A percentile compares a stretch with the other conserved stretches of the same genome.
Conservation (phyloP, 768 basidiomycete genomes). For the Xerocomus potaroensis region DNA sequence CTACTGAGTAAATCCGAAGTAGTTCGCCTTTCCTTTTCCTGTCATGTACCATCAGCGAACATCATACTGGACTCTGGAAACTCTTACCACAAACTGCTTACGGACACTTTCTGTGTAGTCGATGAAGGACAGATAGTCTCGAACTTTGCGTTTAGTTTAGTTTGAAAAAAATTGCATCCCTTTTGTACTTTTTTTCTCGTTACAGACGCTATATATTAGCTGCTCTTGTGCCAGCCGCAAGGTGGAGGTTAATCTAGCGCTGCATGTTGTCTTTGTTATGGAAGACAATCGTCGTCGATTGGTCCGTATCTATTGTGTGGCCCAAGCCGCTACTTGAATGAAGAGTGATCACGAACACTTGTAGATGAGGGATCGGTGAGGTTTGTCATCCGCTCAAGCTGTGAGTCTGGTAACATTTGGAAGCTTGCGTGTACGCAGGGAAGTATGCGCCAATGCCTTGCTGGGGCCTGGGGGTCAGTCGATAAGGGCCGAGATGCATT, state of each 20-base stretch:
- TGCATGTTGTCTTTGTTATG: background rate
- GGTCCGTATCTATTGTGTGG: no score
- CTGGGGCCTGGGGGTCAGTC: no score
- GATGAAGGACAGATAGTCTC: slow-evolving; percentile 26
- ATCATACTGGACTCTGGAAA: slow-evolving; percentile 14
- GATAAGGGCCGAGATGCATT: no score
- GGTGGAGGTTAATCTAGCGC: background rate
- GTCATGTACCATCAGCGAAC: background rate
- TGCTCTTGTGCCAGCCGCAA: background rate
- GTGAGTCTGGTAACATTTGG: no score
- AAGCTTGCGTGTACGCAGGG: no score
- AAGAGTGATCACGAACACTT: no score
- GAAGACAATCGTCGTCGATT: no score
- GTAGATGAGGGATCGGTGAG: no score
- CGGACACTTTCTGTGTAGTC: slow-evolving; percentile 24
- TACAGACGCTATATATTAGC: background rate
- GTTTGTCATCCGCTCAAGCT: no score
- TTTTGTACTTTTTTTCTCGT: background rate
- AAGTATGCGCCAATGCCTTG: no score
- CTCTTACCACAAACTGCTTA: slow-evolving; percentile 15
- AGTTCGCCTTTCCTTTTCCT: background rate
- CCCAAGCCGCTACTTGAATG: no score
- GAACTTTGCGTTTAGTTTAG: background rate
- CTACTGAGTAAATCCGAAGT: slow-evolving; percentile 50
- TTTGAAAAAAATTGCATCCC: background rate